These are phyloP conservation scores for Alternaria triticimaculans DNA, from an alignment of 2,329 filamentous ascomycete species.

Conservation along the genomic window DNA sequence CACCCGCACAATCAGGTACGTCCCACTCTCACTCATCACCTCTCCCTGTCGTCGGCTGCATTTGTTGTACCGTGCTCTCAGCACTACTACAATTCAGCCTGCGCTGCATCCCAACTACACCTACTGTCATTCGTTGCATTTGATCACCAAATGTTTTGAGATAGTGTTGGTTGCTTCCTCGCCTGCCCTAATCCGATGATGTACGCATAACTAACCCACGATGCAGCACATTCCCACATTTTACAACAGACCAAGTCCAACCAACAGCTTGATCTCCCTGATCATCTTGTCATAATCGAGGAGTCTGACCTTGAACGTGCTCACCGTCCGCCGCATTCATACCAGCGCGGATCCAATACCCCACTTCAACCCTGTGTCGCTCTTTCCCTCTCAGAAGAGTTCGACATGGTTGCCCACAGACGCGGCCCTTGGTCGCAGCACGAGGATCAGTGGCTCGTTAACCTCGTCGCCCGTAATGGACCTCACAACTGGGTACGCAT, in stretches of 20 bases:
- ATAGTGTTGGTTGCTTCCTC: background rate
- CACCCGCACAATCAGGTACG: constrained; percentile 10
- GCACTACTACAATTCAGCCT: background rate
- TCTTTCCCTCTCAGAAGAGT: constrained; percentile 4
- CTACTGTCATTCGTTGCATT: background rate
- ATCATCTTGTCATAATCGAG: background rate
- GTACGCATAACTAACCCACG: constrained; percentile 12
- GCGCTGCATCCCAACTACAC: background rate
- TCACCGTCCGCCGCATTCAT: background rate
- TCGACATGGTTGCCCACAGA: constrained; percentile 62
- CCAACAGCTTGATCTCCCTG: background rate
- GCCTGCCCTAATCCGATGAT: background rate
- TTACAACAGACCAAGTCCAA: background rate
- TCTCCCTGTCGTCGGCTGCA: background rate
- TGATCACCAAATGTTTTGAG: background rate
- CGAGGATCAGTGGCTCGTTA: constrained; percentile 75
- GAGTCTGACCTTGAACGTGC: background rate
- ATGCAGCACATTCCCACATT: constrained; percentile 2
- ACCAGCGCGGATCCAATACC: background rate
- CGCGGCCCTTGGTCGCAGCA: constrained; percentile 83
- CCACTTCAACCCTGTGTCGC: background rate
- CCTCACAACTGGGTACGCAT: constrained; percentile 91
- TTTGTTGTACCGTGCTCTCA: background rate
- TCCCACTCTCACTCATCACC: constrained; percentile 1
- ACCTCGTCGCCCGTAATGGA: constrained; percentile 74